Evolutionary conservation across 805 yeast genomes (phyloP).

Genomic region (Candida maesae): DNA sequence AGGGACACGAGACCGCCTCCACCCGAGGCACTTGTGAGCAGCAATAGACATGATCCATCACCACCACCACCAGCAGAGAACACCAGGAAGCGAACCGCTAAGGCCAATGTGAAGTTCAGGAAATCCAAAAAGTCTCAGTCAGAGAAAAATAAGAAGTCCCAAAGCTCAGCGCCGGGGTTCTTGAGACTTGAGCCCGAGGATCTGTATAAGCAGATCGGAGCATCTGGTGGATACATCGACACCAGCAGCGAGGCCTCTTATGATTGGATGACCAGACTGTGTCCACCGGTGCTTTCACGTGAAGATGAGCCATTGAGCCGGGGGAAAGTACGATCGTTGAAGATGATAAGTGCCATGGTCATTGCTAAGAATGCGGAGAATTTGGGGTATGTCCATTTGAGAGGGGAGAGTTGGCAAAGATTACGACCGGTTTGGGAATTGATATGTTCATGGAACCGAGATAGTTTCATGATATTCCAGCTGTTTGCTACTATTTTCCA

Average conservation of each 20-base stretch:
- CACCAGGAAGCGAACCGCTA: no score
- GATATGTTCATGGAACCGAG: constrained; percentile 28
- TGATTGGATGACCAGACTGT: constrained; percentile 17
- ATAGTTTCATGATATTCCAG: constrained; percentile 28
- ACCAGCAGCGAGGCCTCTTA: constrained; percentile 15
- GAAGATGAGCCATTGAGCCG: constrained; percentile 8
- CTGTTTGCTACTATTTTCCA: constrained; percentile 28
- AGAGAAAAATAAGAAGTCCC: neutral
- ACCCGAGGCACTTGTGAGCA: no score
- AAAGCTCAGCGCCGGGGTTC: neutral
- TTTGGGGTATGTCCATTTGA: constrained; percentile 23
- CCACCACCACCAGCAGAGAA: no score
- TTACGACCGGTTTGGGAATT: constrained; percentile 34
- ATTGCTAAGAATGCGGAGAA: constrained; percentile 26
- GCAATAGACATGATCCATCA: no score
- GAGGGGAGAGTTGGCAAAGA: constrained; percentile 21
- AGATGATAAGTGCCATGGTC: constrained; percentile 22
- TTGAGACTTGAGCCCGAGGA: constrained; percentile 6
- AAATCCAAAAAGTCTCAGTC: neutral
- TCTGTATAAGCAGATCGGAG: constrained; percentile 20
- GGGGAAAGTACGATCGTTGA: constrained; percentile 20
- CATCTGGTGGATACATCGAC: constrained; percentile 16
- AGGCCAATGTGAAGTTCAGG: no score
- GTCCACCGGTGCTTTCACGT: constrained; percentile 7
- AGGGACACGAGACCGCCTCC: no score